These are phyloP conservation scores for Pseudogymnoascus sp. DNA, from an alignment of 2,329 filamentous ascomycete genomes.

Conservation along the genomic window DNA sequence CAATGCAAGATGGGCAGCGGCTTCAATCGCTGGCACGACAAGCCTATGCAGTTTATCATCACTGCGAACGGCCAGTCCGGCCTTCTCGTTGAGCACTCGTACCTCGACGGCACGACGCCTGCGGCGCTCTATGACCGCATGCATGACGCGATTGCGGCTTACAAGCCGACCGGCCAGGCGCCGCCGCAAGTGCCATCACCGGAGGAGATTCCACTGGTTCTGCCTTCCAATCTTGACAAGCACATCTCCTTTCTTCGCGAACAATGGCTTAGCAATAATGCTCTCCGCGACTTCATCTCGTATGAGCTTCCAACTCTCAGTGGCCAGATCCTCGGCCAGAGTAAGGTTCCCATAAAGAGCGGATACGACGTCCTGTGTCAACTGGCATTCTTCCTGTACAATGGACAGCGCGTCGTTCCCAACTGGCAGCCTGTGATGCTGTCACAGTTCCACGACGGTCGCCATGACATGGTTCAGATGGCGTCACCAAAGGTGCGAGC, in stretches of 20 bases:
- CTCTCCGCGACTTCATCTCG: conserved; percentile 11
- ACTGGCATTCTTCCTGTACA: conserved; percentile 21
- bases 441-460: conserved; percentile 20
- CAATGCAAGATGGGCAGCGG: conserved; percentile 19
- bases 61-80: conserved; percentile 21
- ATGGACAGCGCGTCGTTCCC: conserved; percentile 8
- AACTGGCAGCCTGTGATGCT: conserved; percentile 21
- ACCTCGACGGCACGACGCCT: conserved; percentile 19
- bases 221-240: conserved; percentile 13
- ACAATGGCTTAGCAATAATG: conserved; percentile 10
- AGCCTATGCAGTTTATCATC: conserved; percentile 21
- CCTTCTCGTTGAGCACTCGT: conserved; percentile 19
- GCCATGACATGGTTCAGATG: conserved; percentile 20
- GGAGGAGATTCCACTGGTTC: conserved; percentile 8
- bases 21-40: conserved; percentile 26
- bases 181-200: background rate
- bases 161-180: conserved; percentile 7
- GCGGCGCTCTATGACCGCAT: conserved; percentile 12
- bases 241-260: conserved; percentile 15
- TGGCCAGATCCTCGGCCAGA: conserved; percentile 8
- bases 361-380: conserved; percentile 18
- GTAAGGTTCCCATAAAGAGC: conserved; percentile 15
- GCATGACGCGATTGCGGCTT: conserved; percentile 13
- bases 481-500: conserved; percentile 12
- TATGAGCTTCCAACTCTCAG: conserved; percentile 13